Conservation (phyloP, 2,329 filamentous ascomycete species). For the Penicillium occitanis region DNA sequence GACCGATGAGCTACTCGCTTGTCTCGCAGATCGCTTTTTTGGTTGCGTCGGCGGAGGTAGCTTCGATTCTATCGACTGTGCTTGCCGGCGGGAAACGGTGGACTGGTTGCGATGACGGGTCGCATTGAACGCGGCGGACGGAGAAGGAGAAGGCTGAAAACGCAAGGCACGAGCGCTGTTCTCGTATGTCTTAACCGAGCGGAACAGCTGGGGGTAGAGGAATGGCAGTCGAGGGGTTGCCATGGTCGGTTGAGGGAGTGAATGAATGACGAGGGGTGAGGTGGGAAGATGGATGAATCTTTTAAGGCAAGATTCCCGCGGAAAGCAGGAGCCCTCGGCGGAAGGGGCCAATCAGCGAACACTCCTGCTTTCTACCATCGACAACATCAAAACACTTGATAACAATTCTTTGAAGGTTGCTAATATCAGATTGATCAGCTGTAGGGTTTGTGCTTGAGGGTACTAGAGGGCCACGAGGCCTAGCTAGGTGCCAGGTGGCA, state of each 20-base stretch:
- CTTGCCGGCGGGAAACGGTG: slow-evolving; percentile 47
- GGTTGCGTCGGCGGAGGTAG: slow-evolving; percentile 40
- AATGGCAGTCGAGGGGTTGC: slow-evolving; percentile 64
- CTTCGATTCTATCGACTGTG: slow-evolving; percentile 45
- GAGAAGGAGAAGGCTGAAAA: slow-evolving; percentile 32
- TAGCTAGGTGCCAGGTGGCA: too few relatives aligned
- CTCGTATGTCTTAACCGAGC: slow-evolving; percentile 53
- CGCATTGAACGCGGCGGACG: slow-evolving; percentile 38
- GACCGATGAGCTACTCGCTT: slow-evolving; percentile 22
- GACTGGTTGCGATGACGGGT: slow-evolving; percentile 38
- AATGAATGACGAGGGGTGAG: background rate
- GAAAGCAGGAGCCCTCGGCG: background rate
- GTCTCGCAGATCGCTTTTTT: slow-evolving; percentile 27
- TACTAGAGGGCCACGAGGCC: too few relatives aligned
- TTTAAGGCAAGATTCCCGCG: background rate
- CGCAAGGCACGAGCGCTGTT: slow-evolving; percentile 46
- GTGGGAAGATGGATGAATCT: slow-evolving; percentile 15
- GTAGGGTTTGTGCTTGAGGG: too few relatives aligned
- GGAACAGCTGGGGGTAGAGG: slow-evolving; percentile 67
- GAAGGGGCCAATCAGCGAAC: background rate
- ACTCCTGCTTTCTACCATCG: too few relatives aligned
- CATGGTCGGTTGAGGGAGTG: slow-evolving; percentile 47
- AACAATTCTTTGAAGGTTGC: too few relatives aligned
- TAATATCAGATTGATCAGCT: too few relatives aligned
- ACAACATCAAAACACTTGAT: too few relatives aligned